Conservation (phyloP, 2,329 filamentous ascomycete species). For the Exophiala sideris region DNA sequence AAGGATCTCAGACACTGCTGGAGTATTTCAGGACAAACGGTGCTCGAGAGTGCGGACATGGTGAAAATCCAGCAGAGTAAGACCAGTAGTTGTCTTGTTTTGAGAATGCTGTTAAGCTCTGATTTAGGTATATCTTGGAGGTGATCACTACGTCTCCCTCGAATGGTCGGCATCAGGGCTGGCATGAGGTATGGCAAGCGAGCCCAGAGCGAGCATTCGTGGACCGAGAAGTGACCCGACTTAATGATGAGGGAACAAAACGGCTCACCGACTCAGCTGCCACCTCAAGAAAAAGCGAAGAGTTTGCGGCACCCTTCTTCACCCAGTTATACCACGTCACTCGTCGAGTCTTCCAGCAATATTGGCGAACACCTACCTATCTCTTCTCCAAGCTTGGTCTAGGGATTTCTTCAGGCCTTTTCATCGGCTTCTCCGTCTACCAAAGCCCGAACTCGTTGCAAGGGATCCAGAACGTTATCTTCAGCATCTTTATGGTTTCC, state of each 20-base stretch:
- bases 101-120: no score
- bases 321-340: slow-evolving; percentile 67
- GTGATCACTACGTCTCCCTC: slow-evolving; percentile 54
- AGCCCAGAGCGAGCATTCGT: slow-evolving; percentile 54
- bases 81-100: no score
- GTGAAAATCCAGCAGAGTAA: slow-evolving; percentile 67
- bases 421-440: slow-evolving; percentile 26
- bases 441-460: slow-evolving; percentile 17
- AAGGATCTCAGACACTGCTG: slow-evolving; percentile 53
- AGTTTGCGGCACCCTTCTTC: slow-evolving; percentile 72
- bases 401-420: slow-evolving; percentile 30
- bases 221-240: slow-evolving; percentile 56
- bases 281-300: slow-evolving; percentile 42
- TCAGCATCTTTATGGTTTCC: slow-evolving; percentile 26
- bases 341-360: slow-evolving; percentile 63
- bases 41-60: slow-evolving; percentile 54
- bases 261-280: slow-evolving; percentile 36
- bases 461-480: slow-evolving; percentile 29
- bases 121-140: slow-evolving; percentile 16
- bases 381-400: slow-evolving; percentile 63
- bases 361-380: slow-evolving; percentile 71
- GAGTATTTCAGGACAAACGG: slow-evolving; percentile 74
- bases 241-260: slow-evolving; percentile 31
- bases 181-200: slow-evolving; percentile 59
- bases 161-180: slow-evolving; percentile 59